Conservation (phyloP, 305 asterid species). For the Fraxinus paxiana region DNA sequence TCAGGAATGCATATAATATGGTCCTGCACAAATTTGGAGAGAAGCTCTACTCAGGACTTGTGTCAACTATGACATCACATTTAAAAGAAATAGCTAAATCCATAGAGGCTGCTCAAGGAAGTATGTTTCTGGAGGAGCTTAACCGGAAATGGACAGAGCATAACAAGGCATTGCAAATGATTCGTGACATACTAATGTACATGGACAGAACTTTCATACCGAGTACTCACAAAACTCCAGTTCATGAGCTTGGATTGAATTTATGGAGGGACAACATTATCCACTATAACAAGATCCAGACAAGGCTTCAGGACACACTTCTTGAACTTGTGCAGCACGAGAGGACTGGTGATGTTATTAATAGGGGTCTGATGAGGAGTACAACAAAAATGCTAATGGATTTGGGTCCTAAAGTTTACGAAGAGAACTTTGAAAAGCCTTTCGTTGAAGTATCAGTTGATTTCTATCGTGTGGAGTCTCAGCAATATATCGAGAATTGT, state of each 20-base stretch:
- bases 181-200: conserved; percentile 54
- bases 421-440: conserved; percentile 46
- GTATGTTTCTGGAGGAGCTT: conserved; percentile 49
- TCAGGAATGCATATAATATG: conserved; percentile 60
- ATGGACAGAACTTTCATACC: conserved; percentile 56
- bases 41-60: conserved; percentile 52
- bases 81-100: conserved; percentile 44
- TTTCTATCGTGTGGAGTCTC: conserved; percentile 48
- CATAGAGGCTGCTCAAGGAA: conserved; percentile 51
- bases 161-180: conserved; percentile 55
- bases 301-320: conserved; percentile 38
- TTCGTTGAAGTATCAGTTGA: conserved; percentile 48
- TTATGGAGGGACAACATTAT: conserved; percentile 51
- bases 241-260: conserved; percentile 54
- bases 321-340: conserved; percentile 43
- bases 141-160: conserved; percentile 52
- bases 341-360: conserved; percentile 25
- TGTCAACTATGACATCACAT: conserved; percentile 51
- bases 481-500: conserved; percentile 44
- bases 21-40: conserved; percentile 55
- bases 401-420: conserved; percentile 43
- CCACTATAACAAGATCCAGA: conserved; percentile 40
- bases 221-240: conserved; percentile 47
- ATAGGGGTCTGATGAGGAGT: conserved; percentile 48
- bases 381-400: conserved; percentile 47